Conservation (phyloP, 768 basidiomycete species). For the Mycena albidolilacea region DNA sequence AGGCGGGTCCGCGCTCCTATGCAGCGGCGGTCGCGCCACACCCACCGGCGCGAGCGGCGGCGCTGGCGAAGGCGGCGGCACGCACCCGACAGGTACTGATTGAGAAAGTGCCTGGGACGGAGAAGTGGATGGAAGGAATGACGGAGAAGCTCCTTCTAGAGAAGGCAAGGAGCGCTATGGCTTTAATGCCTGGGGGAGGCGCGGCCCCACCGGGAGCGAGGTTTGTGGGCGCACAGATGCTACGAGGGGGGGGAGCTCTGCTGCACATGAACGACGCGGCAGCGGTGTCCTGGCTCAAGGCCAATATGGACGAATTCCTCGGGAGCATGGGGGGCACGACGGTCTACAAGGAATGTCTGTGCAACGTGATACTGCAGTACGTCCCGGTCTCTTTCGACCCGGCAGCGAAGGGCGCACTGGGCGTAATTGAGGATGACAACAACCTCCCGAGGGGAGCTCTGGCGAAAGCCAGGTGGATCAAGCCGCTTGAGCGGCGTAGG, state of each 20-base stretch:
- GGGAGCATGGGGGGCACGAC: conserved; percentile 31
- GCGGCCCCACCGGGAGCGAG: neutral
- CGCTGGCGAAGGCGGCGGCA: too few species aligned
- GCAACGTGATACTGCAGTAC: conserved; percentile 37
- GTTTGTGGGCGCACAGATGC: conserved; percentile 35
- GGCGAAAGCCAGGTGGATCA: conserved; percentile 43
- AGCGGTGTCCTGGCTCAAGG: neutral
- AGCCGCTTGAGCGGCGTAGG: conserved; percentile 32
- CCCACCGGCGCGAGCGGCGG: too few species aligned
- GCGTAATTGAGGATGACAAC: conserved; percentile 37
- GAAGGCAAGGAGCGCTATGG: too few species aligned
- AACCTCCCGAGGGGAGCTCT: conserved; percentile 25
- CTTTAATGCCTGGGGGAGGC: neutral
- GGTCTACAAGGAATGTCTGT: conserved; percentile 4
- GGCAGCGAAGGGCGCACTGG: neutral
- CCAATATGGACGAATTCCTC: conserved; percentile 20
- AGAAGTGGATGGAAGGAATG: too few species aligned
- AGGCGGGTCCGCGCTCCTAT: too few species aligned
- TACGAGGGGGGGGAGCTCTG: conserved; percentile 29
- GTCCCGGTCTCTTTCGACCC: conserved; percentile 43
- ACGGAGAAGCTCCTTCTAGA: too few species aligned
- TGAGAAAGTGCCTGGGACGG: too few species aligned
- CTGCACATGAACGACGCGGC: conserved; percentile 4
- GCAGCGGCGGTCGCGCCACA: too few species aligned
- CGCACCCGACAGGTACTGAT: too few species aligned